phyloP scores from a whole-genome alignment of 306 rosid species.

The Vigna unguiculata region DNA sequence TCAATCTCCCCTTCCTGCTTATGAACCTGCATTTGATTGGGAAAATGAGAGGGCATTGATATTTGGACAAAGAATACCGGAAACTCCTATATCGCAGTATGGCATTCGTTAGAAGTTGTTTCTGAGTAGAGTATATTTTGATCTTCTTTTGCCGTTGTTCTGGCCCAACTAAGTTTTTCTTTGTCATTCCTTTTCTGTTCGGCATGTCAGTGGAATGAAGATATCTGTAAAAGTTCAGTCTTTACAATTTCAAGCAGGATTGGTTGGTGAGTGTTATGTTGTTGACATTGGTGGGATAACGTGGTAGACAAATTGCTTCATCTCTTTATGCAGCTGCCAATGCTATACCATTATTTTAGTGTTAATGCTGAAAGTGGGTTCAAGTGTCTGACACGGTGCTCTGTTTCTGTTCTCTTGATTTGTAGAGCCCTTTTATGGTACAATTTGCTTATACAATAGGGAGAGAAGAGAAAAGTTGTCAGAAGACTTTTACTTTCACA shows the following conservation, averaged over 20 bases:
- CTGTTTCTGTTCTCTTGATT: constrained; percentile 45
- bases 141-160: constrained; percentile 30
- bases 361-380: constrained; percentile 44
- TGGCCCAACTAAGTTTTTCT: constrained; percentile 33
- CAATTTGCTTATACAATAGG: constrained; percentile 96
- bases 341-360: constrained; percentile 8
- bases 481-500: constrained; percentile 86
- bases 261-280: constrained; percentile 71
- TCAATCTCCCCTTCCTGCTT: constrained; percentile 93
- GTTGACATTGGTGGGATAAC: constrained; percentile 37
- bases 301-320: constrained; percentile 36
- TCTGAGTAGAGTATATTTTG: constrained; percentile 21
- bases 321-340: constrained; percentile 13
- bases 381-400: constrained; percentile 52
- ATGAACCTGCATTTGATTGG: constrained; percentile 99
- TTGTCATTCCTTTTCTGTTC: constrained; percentile 43
- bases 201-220: constrained; percentile 87
- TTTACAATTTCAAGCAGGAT: constrained; percentile 84
- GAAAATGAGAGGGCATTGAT: constrained; percentile 95
- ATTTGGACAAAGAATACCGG: constrained; percentile 95
- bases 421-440: constrained; percentile 95
- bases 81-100: constrained; percentile 91
- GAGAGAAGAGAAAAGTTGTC: constrained; percentile 97
- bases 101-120: constrained; percentile 40
- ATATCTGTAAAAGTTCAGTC: constrained; percentile 90